Percentiles rank a stretch among this genome's conserved stretches.
Conservation (phyloP, 345 rosid genomes). For the Sisymbrium irio region DNA sequence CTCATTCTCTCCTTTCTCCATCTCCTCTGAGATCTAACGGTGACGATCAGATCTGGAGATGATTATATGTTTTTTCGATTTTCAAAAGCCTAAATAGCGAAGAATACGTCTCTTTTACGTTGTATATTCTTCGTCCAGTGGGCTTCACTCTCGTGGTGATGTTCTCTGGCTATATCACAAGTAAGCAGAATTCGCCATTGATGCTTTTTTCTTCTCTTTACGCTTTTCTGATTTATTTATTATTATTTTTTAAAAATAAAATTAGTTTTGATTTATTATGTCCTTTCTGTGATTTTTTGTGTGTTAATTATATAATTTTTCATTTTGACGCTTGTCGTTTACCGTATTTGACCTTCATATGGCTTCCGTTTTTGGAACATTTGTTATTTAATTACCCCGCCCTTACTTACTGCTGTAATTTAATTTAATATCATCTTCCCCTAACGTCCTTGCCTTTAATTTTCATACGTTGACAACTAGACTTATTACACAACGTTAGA, state of each 20-base stretch:
- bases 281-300: not conserved
- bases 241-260: too few species aligned
- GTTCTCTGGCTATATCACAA: conserved; percentile 26
- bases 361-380: conserved; percentile 16
- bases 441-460: too few species aligned
- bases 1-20: conserved; percentile 36
- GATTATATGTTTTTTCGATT: too few species aligned
- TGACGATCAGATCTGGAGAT: not conserved
- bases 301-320: not conserved
- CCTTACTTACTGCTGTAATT: too few species aligned
- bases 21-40: not conserved
- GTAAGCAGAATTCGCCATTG: conserved; percentile 31
- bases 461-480: too few species aligned
- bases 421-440: too few species aligned
- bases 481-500: too few species aligned
- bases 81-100: conserved; percentile 2
- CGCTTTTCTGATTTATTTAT: not conserved
- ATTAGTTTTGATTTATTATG: not conserved
- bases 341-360: conserved; percentile 24
- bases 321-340: conserved; percentile 19
- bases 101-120: not conserved
- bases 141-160: conserved; percentile 22
- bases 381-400: too few species aligned
- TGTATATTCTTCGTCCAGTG: conserved; percentile 5
- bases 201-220: conserved; percentile 22